Evolutionary conservation across 164 flowering plant species (phyloP), one percentile per base, ranked within the genome.

Genomic region (Kingdonia uniflora): DNA sequence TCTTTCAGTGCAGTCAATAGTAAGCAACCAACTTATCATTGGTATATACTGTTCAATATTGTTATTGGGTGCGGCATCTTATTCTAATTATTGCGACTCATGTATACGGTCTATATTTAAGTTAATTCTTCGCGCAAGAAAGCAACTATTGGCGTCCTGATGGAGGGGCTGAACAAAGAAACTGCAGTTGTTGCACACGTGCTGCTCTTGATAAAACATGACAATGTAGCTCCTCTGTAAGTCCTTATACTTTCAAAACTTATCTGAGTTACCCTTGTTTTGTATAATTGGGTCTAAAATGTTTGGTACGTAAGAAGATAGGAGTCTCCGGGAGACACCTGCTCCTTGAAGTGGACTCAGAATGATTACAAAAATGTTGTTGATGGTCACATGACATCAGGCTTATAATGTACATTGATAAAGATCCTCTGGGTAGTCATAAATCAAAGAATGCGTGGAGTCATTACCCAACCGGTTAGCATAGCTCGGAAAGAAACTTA

Each of bases 161-260:
- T 33, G 11, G 94, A 80, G 60, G 97, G 95, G 56, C 68, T 71
- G 44, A 90, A 86, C 66, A 81, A 75, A 72, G 59, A 73, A 51
- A 71, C 67, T 46, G 85, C 82, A 46, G 58, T 90, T 43, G 52
- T 66, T 11, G 94, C 83, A 37, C 80, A 77, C 68, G 97, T 90
- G 51, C 55, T 86, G 13, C 74, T 74, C 62, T 76, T 74, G 55
- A 58, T 84, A 43, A 80, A 75, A 59, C 85, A 82, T 52, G 88
- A 80, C 16, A 74, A 56, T 65, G 67, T 57, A 48, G 57, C 87
- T 51, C 97, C 95, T 23, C 60, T 81, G 97, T 90, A 68, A 80
- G 97, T 74, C 19, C 17, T 23, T 44, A 16, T 49, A 33, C 0
- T 50, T 33, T 11, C 6, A 19, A 25, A 38, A 16, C 35, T 3